Conservation (phyloP, 768 basidiomycete species). For the Auriscalpium microsporum region DNA sequence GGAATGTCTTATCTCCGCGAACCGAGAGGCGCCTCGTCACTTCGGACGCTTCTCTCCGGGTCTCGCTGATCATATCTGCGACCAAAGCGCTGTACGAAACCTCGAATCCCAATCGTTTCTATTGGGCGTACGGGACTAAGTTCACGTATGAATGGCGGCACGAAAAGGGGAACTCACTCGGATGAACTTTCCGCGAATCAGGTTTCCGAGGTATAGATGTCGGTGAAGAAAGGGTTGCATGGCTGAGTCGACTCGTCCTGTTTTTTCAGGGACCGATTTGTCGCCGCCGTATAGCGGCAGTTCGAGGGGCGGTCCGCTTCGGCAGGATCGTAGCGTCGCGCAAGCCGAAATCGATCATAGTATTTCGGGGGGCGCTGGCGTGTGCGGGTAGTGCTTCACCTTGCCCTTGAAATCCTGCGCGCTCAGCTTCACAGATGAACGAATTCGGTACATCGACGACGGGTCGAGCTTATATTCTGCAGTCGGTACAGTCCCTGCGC, state of each 20-base stretch:
- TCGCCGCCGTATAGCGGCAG: conserved; percentile 17
- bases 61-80: conserved; percentile 29
- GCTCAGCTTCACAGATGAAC: conserved; percentile 1
- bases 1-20: too few relatives aligned
- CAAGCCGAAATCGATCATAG: conserved; percentile 24
- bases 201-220: conserved; percentile 20
- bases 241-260: neutral
- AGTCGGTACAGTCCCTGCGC: conserved; percentile 4
- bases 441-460: conserved; percentile 2
- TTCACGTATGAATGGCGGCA: too few relatives aligned
- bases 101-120: neutral
- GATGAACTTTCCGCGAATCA: conserved; percentile 13
- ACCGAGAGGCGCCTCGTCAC: too few relatives aligned
- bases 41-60: conserved; percentile 24
- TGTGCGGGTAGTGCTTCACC: conserved; percentile 16
- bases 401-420: conserved; percentile 1
- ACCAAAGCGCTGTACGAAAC: conserved; percentile 6
- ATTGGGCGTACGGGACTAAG: too few relatives aligned
- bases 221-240: conserved; percentile 19
- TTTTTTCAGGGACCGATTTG: conserved; percentile 20
- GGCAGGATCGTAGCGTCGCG: conserved; percentile 15
- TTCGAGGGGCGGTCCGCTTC: conserved; percentile 8
- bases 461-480: conserved; percentile 11
- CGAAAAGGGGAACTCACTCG: conserved; percentile 7
- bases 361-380: conserved; percentile 13